phyloP scores from a whole-genome alignment of 768 basidiomycete species.

The Leucosporidium yakuticum region DNA sequence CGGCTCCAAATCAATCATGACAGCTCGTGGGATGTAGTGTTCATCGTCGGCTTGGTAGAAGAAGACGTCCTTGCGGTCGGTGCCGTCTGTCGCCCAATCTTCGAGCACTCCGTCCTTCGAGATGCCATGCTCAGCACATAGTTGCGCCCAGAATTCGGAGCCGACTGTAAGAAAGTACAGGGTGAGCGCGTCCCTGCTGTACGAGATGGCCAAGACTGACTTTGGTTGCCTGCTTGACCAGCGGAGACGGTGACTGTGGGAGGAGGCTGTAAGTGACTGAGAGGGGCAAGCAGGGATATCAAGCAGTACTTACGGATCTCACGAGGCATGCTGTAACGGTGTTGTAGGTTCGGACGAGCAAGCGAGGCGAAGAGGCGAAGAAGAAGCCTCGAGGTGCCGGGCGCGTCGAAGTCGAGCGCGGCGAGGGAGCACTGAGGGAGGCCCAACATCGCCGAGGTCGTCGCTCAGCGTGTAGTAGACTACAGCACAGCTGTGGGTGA shows the following conservation, averaged over 20 bases:
- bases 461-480: too few relatives aligned
- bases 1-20: slow-evolving; percentile 92
- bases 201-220: slow-evolving; percentile 47
- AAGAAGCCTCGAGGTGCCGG: too few relatives aligned
- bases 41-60: slow-evolving; percentile 99
- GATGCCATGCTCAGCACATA: slow-evolving; percentile 98
- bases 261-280: neutral
- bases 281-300: neutral
- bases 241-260: slow-evolving; percentile 63
- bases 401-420: too few relatives aligned
- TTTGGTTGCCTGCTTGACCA: slow-evolving; percentile 89
- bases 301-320: neutral
- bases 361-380: too few relatives aligned
- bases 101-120: slow-evolving; percentile 90
- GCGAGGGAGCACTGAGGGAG: too few relatives aligned
- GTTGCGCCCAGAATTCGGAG: slow-evolving; percentile 94
- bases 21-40: slow-evolving; percentile 95
- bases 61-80: slow-evolving; percentile 97
- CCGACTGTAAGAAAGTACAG: slow-evolving; percentile 58
- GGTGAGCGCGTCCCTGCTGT: neutral
- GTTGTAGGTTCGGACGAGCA: too few relatives aligned
- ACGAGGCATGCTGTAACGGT: neutral
- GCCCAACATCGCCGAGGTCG: too few relatives aligned
- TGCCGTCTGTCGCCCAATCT: slow-evolving; percentile 64
- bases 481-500: too few relatives aligned